phyloP scores from a whole-genome alignment of 169 alveolate species.

The Eimeria maxima region DNA sequence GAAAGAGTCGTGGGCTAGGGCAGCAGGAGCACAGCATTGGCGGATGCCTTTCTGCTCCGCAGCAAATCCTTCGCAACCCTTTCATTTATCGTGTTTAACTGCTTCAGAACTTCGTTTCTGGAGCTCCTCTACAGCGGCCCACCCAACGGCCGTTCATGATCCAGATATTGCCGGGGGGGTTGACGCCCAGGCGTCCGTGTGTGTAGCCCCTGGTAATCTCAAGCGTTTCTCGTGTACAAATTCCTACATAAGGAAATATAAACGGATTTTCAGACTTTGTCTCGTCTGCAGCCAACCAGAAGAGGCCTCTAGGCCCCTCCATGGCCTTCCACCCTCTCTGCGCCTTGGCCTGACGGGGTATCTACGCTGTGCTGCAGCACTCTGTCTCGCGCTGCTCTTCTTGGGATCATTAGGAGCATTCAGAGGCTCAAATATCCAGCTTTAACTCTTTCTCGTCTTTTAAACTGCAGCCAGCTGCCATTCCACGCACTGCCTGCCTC shows the following conservation, averaged over 20 bases:
- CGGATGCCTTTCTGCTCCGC: slow-evolving; percentile 14
- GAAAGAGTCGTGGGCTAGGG: slow-evolving; percentile 56
- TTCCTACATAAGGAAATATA: neutral
- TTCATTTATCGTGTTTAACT: neutral
- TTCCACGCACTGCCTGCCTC: neutral
- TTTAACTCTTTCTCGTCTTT: neutral
- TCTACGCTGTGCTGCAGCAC: slow-evolving; percentile 24
- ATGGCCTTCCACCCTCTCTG: neutral
- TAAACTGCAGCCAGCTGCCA: slow-evolving; percentile 9
- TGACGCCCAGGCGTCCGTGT: slow-evolving; percentile 50
- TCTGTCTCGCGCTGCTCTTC: slow-evolving; percentile 42
- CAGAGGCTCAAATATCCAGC: neutral
- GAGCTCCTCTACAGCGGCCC: slow-evolving; percentile 49
- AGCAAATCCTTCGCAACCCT: neutral
- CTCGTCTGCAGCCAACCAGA: slow-evolving; percentile 11
- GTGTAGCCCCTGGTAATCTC: slow-evolving; percentile 25
- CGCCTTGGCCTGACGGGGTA: slow-evolving; percentile 69
- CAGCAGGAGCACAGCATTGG: slow-evolving; percentile 57
- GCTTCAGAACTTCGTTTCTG: neutral
- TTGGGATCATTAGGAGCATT: neutral
- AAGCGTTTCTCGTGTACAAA: neutral
- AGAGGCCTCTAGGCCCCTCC: slow-evolving; percentile 5
- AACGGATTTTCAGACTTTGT: slow-evolving; percentile 33
- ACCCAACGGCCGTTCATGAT: slow-evolving; percentile 23
- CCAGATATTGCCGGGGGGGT: slow-evolving; percentile 73